Conservation (phyloP, 495 filamentous ascomycete species). For the Aspergillus mulundensis region DNA sequence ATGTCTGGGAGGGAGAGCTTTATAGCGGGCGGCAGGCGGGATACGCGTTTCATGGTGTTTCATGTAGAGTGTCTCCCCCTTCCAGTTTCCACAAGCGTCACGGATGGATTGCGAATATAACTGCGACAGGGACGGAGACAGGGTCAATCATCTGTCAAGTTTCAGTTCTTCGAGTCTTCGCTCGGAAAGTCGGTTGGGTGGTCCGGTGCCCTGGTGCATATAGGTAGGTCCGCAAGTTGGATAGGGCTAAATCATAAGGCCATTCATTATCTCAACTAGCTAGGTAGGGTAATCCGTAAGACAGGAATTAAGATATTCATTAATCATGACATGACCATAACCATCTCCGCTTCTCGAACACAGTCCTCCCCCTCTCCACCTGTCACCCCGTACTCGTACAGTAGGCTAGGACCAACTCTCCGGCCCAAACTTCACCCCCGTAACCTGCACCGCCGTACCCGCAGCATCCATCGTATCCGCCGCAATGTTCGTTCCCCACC, state of each 20-base stretch:
- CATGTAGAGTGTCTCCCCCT: constrained; percentile 1
- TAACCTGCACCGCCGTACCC: constrained; percentile 34
- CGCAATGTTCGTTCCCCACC: constrained; percentile 62
- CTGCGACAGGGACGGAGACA: too few species aligned
- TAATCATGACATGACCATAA: neutral
- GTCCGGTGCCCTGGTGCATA: too few species aligned
- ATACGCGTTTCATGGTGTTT: constrained; percentile 10
- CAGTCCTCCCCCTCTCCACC: too few species aligned
- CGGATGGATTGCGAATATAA: neutral
- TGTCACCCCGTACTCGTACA: too few species aligned
- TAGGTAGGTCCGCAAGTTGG: too few species aligned
- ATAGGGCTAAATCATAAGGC: too few species aligned
- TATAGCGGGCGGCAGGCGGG: neutral
- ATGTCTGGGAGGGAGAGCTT: neutral
- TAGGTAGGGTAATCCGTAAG: too few species aligned
- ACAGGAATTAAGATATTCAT: neutral
- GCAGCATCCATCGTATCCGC: constrained; percentile 41
- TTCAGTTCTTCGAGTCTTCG: too few species aligned
- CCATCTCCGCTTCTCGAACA: neutral
- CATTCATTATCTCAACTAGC: too few species aligned
- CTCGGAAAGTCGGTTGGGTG: too few species aligned
- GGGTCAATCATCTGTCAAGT: too few species aligned
- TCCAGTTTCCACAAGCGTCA: constrained; percentile 1
- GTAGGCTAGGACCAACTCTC: constrained; percentile 5
- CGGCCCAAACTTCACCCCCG: constrained; percentile 59